A percentile compares a stretch with the other conserved stretches of the same genome.
phyloP scores from a whole-genome alignment of 306 rosid genomes.

The Prunus mume region DNA sequence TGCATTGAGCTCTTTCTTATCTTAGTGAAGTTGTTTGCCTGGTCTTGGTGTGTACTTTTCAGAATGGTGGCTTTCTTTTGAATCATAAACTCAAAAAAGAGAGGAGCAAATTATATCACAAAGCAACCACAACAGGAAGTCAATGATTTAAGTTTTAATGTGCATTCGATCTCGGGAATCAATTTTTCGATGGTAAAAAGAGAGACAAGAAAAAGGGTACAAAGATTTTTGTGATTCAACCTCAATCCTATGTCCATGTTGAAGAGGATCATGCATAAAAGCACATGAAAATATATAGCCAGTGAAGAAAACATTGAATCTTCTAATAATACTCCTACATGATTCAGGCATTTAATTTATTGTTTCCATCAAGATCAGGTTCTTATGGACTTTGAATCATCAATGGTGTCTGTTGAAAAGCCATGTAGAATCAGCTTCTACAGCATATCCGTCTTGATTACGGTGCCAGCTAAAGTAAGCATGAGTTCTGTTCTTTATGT shows the following conservation, averaged over 20 bases:
- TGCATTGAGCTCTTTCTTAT: too few relatives aligned
- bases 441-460: conserved; percentile 15
- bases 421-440: conserved; percentile 25
- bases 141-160: too few relatives aligned
- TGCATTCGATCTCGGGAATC: too few relatives aligned
- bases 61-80: too few relatives aligned
- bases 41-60: too few relatives aligned
- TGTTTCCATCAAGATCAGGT: background rate
- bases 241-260: too few relatives aligned
- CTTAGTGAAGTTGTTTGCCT: too few relatives aligned
- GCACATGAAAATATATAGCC: background rate
- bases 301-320: background rate
- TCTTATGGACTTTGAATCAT: conserved; percentile 5
- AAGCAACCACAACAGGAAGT: too few relatives aligned
- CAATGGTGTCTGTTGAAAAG: conserved; percentile 5
- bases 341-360: background rate
- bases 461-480: conserved; percentile 22
- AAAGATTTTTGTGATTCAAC: background rate
- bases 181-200: too few relatives aligned
- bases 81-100: too few relatives aligned
- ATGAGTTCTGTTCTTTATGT: conserved; percentile 21
- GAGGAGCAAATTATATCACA: too few relatives aligned
- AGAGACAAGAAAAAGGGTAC: background rate
- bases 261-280: background rate
- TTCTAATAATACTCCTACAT: background rate